Evolutionary conservation across 495 filamentous ascomycete species (phyloP).

Genomic region (Choiromyces venosus): DNA sequence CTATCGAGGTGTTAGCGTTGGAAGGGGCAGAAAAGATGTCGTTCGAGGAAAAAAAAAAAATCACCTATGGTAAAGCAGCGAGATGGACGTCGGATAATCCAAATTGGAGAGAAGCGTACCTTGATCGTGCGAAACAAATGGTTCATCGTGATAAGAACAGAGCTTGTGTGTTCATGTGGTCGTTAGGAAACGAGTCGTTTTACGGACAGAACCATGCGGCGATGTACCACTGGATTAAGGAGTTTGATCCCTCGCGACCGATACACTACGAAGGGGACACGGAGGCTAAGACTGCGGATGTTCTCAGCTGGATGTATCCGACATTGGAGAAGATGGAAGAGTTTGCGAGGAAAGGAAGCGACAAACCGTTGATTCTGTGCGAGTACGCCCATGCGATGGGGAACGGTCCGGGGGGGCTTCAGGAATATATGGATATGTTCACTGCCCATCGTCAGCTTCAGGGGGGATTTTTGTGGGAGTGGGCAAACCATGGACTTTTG

Average conservation of each 20-base stretch:
- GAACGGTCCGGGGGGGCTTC: slow-evolving; percentile 61
- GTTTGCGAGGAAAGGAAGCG: slow-evolving; percentile 45
- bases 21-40: slow-evolving; percentile 50
- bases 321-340: slow-evolving; percentile 50
- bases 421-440: slow-evolving; percentile 61
- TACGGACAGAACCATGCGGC: slow-evolving; percentile 59
- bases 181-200: slow-evolving; percentile 63
- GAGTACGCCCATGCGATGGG: slow-evolving; percentile 70
- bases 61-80: slow-evolving; percentile 51
- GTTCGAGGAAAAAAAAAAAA: slow-evolving; percentile 49
- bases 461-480: slow-evolving; percentile 69
- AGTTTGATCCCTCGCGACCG: slow-evolving; percentile 52
- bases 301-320: slow-evolving; percentile 64
- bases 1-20: slow-evolving; percentile 47
- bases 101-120: slow-evolving; percentile 58
- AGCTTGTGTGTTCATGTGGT: slow-evolving; percentile 63
- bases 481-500: slow-evolving; percentile 64
- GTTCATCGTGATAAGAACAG: slow-evolving; percentile 64
- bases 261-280: slow-evolving; percentile 64
- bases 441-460: slow-evolving; percentile 54
- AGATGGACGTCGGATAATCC: slow-evolving; percentile 59
- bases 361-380: slow-evolving; percentile 58
- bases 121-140: slow-evolving; percentile 60
- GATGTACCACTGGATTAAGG: slow-evolving; percentile 60
- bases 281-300: slow-evolving; percentile 56